Conservation (phyloP, 2,329 filamentous ascomycete genomes). For the Coleophoma cylindrospora region DNA sequence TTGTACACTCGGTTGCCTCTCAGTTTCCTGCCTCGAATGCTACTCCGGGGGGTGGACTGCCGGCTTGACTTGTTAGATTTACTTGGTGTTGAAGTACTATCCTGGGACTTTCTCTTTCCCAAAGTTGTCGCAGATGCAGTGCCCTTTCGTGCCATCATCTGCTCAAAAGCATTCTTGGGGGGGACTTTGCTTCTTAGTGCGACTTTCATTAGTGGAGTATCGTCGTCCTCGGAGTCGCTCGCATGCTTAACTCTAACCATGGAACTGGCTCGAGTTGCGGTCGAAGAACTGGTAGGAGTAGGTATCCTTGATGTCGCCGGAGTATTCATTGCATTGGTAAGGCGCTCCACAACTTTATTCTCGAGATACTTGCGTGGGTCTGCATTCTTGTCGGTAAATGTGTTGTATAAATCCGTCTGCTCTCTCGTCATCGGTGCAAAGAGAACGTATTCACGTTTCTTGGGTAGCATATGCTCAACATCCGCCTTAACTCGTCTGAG, state of each 20-base stretch:
- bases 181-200: constrained; percentile 15
- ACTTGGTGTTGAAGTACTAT: constrained; percentile 32
- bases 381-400: constrained; percentile 48
- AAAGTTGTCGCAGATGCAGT: constrained; percentile 21
- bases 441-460: constrained; percentile 93
- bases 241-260: constrained; percentile 11
- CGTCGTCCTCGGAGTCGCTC: constrained; percentile 22
- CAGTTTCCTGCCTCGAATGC: constrained; percentile 31
- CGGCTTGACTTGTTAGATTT: constrained; percentile 76
- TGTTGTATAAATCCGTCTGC: constrained; percentile 84
- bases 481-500: constrained; percentile 88
- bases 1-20: constrained; percentile 41
- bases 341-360: constrained; percentile 65
- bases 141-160: constrained; percentile 29
- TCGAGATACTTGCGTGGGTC: constrained; percentile 75
- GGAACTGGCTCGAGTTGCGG: neutral
- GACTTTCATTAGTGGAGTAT: constrained; percentile 15
- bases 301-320: constrained; percentile 21
- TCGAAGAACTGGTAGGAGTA: constrained; percentile 2
- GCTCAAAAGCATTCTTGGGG: constrained; percentile 39
- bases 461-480: constrained; percentile 85
- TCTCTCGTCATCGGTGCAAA: constrained; percentile 89
- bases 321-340: constrained; percentile 48
- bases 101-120: constrained; percentile 51
- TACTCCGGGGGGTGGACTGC: constrained; percentile 65